A percentile compares a stretch with the other conserved stretches of the same genome.
Conservation (phyloP, 805 yeast species). For the Pichia cephalocereana region DNA sequence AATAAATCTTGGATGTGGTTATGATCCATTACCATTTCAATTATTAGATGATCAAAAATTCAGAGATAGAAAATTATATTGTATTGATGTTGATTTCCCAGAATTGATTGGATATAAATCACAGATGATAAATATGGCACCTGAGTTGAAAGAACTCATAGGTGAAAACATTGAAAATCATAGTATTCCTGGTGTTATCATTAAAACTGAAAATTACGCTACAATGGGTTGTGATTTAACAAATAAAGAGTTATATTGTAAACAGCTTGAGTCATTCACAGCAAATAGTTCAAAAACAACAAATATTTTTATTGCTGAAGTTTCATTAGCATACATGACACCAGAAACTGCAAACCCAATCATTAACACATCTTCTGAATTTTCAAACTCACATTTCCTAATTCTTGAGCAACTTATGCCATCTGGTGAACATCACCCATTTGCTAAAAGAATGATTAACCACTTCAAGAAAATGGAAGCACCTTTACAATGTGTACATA, state of each 20-base stretch:
- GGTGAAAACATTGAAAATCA: constrained; percentile 22
- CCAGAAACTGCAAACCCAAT: constrained; percentile 57
- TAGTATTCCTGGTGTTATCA: constrained; percentile 17
- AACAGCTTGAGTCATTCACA: constrained; percentile 22
- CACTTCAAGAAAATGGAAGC: constrained; percentile 61
- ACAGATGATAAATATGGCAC: constrained; percentile 38
- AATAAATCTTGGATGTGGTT: constrained; percentile 76
- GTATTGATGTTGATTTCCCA: constrained; percentile 69
- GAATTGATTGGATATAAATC: constrained; percentile 53
- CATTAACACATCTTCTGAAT: constrained; percentile 35
- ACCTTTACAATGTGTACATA: constrained; percentile 56
- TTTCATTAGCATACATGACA: constrained; percentile 72
- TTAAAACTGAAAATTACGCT: constrained; percentile 38
- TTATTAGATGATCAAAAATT: constrained; percentile 25
- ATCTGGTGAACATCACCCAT: constrained; percentile 51
- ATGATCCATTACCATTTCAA: constrained; percentile 53
- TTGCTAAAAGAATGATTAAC: constrained; percentile 63
- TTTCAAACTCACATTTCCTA: constrained; percentile 49
- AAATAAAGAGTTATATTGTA: constrained; percentile 30
- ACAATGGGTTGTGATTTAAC: constrained; percentile 64
- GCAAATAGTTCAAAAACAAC: constrained; percentile 22
- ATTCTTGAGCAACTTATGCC: constrained; percentile 69
- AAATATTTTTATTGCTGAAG: constrained; percentile 69
- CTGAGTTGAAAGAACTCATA: constrained; percentile 38
- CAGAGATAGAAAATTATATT: constrained; percentile 26